Conservation (phyloP, 148 eudicot genomes). For the Salicornia ramosissima region DNA sequence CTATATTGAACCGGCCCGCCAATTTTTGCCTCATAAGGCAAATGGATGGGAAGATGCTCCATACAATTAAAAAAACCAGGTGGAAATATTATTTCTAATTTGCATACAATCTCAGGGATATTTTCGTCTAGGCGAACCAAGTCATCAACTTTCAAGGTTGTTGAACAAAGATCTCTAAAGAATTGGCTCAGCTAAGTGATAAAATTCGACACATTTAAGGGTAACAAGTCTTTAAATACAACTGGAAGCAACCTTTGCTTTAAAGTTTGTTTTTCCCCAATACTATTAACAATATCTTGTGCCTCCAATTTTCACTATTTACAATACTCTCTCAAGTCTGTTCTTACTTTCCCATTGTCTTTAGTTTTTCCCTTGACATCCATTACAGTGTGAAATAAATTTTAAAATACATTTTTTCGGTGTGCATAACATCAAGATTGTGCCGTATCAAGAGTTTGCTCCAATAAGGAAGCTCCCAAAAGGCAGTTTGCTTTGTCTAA, state of each 20-base stretch:
- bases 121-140: neutral
- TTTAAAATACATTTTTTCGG: constrained; percentile 24
- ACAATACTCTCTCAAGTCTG: neutral
- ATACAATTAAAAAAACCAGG: neutral
- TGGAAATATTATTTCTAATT: too few relatives aligned
- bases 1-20: too few relatives aligned
- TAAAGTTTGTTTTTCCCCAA: neutral
- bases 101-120: neutral
- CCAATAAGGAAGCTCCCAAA: constrained; percentile 16
- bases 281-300: neutral
- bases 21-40: too few relatives aligned
- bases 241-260: neutral
- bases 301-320: neutral
- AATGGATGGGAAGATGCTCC: neutral
- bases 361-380: neutral
- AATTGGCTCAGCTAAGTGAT: neutral
- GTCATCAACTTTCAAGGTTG: neutral
- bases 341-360: too few relatives aligned
- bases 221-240: too few relatives aligned
- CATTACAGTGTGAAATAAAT: constrained; percentile 10
- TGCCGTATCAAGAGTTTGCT: neutral
- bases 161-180: neutral
- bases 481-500: constrained; percentile 7
- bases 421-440: constrained; percentile 10
- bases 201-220: neutral